These are phyloP conservation scores for Triangularia verruculosa DNA, from an alignment of 2,329 filamentous ascomycete genomes.

Conservation along the genomic window DNA sequence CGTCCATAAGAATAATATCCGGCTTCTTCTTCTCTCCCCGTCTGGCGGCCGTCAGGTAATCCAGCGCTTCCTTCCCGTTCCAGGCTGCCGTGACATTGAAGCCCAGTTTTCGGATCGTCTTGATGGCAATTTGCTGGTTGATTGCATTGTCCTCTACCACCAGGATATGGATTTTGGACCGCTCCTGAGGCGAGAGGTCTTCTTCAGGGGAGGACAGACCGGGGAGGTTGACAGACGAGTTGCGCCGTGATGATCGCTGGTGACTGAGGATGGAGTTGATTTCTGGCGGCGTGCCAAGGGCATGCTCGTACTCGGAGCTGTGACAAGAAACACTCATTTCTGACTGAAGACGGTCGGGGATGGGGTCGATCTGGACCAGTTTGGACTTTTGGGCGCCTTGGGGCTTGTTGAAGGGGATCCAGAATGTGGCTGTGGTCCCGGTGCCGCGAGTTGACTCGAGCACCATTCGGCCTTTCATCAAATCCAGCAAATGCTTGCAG, in stretches of 20 bases:
- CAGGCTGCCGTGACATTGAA: slow-evolving; percentile 69
- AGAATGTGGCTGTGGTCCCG: slow-evolving; percentile 73
- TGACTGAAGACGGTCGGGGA: slow-evolving; percentile 65
- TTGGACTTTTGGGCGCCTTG: slow-evolving; percentile 47
- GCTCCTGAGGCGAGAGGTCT: slow-evolving; percentile 54
- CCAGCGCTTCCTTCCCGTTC: slow-evolving; percentile 76
- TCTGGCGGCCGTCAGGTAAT: slow-evolving; percentile 62
- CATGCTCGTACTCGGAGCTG: slow-evolving; percentile 60
- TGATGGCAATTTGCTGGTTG: slow-evolving; percentile 52
- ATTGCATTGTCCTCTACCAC: slow-evolving; percentile 74
- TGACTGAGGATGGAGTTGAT: slow-evolving; percentile 24
- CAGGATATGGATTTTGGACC: slow-evolving; percentile 64
- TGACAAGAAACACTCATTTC: slow-evolving; percentile 64
- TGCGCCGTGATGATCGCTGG: slow-evolving; percentile 31
- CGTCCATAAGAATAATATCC: slow-evolving; percentile 76
- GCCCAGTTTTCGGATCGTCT: slow-evolving; percentile 69
- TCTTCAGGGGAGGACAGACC: slow-evolving; percentile 35
- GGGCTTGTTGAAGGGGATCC: slow-evolving; percentile 73
- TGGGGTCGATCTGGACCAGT: slow-evolving; percentile 59
- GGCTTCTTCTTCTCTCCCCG: slow-evolving; percentile 54
- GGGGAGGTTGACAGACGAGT: slow-evolving; percentile 34
- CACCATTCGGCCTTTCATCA: slow-evolving; percentile 75
- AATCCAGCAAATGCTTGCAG: slow-evolving; percentile 73
- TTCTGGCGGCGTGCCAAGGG: slow-evolving; percentile 42
- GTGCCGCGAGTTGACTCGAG: slow-evolving; percentile 64